phyloP scores from a whole-genome alignment of 495 filamentous ascomycete species.

The Lasiosphaeria miniovina region DNA sequence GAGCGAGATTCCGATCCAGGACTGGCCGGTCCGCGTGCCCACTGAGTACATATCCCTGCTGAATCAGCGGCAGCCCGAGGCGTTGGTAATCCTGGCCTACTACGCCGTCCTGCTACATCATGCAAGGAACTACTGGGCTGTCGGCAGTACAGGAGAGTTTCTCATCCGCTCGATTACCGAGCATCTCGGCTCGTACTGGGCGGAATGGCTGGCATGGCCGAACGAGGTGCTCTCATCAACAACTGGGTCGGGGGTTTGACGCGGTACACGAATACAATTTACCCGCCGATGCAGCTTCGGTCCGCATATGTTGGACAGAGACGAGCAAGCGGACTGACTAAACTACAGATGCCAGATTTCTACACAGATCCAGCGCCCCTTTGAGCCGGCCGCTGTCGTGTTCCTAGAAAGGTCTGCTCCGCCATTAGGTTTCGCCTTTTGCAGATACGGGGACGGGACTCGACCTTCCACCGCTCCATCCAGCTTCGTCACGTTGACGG shows the following conservation, averaged over 20 bases:
- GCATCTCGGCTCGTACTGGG: constrained; percentile 16
- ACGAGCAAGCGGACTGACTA: no score
- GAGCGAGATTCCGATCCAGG: constrained; percentile 8
- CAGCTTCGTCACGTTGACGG: constrained; percentile 14
- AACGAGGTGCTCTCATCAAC: not conserved
- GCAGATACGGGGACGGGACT: constrained; percentile 29
- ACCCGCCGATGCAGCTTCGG: no score
- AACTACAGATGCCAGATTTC: no score
- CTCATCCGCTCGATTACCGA: constrained; percentile 12
- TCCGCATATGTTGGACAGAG: no score
- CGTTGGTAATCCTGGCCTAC: constrained; percentile 43
- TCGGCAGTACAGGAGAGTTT: constrained; percentile 34
- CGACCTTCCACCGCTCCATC: constrained; percentile 15
- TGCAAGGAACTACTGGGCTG: constrained; percentile 34
- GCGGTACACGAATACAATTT: no score
- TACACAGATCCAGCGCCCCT: no score
- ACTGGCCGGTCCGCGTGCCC: constrained; percentile 35
- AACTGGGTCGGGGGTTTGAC: no score
- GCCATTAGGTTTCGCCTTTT: constrained; percentile 2
- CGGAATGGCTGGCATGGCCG: constrained; percentile 14
- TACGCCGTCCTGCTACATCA: constrained; percentile 38
- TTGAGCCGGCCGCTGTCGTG: no score
- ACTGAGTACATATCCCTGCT: constrained; percentile 34
- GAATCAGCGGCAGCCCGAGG: constrained; percentile 33
- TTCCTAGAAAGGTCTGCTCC: no score